Base-by-base conservation (phyloP, 1,139 yeast species). In the Hemisphaericaspora xylanilytica region DNA sequence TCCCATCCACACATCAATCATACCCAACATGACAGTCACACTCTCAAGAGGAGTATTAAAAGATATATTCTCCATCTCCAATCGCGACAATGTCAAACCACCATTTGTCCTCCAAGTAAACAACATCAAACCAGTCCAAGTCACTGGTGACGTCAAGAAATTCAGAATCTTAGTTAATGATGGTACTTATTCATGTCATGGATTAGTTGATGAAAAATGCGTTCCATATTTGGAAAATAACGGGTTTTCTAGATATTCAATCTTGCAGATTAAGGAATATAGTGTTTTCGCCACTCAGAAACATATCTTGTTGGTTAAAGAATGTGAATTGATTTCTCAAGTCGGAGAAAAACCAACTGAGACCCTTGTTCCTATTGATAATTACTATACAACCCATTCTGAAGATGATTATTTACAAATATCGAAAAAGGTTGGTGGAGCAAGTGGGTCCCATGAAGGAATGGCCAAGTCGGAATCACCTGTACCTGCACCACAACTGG, bases 101-200 rank as follows among this genome's bases (percentile, higher is more conserved):
- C 76, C 77, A 2, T 52, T 73, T 42, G 63, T 65, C 6, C 70
- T 73, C 8, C 80, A 75, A 51, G 71, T 75, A 21, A 63, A 72
- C 25, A 75, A 76, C 49, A 63, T 71, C 41, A 75, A 69, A 49
- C 54, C 59, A 27, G 55, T 61, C 30, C 70, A 67, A 10, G 65
- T 69, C 38, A 61, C 63, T 29, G 63, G 63, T 45, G 75, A 69
- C 14, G 56, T 59, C 14, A 77, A 78, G 29, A 67, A 80, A 53
- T 66, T 74, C 41, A 67, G 86, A 48, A 64, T 80, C 33, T 65
- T 83, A 63, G 59, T 84, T 39, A 78, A 78, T 38, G 94, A 84
- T 60, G 90, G 92, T 18, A 63, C 61, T 15, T 80, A 72, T 56
- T 67, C 73, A 30, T 69, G 80, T 42, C 86, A 84, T 51, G 86